phyloP scores from a whole-genome alignment of 2,329 filamentous ascomycete genomes.

The Stachybotrys chartarum region DNA sequence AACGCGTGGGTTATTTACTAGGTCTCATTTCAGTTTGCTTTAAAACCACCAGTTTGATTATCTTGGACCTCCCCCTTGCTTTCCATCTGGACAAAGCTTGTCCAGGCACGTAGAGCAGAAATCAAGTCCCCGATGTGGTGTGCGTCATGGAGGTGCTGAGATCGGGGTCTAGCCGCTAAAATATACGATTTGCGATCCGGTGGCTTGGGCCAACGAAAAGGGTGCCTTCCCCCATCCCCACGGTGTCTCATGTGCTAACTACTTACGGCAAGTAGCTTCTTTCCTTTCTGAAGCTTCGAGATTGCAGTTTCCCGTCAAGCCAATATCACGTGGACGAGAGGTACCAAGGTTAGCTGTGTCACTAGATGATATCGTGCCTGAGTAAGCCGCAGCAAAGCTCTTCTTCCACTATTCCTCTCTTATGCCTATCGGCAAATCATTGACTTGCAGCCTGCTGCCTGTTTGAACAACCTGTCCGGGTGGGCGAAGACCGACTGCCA shows the following conservation, averaged over 20 bases:
- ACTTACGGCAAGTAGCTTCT: too few relatives aligned
- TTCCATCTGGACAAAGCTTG: neutral
- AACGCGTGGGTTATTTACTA: neutral
- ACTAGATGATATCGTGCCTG: too few relatives aligned
- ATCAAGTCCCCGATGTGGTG: conserved; percentile 18
- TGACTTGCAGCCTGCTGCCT: neutral
- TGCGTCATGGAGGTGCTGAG: conserved; percentile 20
- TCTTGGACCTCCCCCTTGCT: too few relatives aligned
- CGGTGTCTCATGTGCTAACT: too few relatives aligned
- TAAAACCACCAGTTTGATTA: neutral
- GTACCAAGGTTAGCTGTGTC: too few relatives aligned
- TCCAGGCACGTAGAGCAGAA: neutral
- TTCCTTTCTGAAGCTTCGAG: too few relatives aligned
- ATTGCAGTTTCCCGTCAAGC: too few relatives aligned
- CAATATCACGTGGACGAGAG: too few relatives aligned
- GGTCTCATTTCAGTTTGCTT: neutral
- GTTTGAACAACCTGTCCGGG: neutral
- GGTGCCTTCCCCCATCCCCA: neutral
- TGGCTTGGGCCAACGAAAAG: conserved; percentile 3
- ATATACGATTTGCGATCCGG: conserved; percentile 2
- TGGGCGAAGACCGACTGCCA: neutral
- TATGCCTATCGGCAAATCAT: neutral
- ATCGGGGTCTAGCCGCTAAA: conserved; percentile 14
- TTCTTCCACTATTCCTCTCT: too few relatives aligned
- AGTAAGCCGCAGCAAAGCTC: too few relatives aligned